Percentiles rank a stretch among this genome's conserved stretches.
Conservation (phyloP, 2,329 filamentous ascomycete genomes). For the Phaeosphaeriaceae sp. region DNA sequence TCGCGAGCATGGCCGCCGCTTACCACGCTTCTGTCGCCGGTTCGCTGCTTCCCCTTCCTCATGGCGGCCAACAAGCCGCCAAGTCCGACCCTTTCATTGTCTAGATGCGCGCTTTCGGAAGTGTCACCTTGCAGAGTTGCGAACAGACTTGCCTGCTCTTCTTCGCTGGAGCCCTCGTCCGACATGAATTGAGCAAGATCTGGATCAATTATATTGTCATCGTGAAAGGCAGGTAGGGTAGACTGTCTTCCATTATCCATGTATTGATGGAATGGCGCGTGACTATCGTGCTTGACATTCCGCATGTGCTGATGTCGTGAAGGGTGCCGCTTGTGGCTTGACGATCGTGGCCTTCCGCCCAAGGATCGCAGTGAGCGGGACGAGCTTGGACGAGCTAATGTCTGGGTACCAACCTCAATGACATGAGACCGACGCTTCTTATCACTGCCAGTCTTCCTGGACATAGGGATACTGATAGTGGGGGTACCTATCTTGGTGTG, state of each 20-base stretch:
- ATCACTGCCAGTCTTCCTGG: slow-evolving; percentile 72
- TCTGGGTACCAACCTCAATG: slow-evolving; percentile 81
- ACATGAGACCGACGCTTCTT: slow-evolving; percentile 85
- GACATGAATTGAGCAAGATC: slow-evolving; percentile 96
- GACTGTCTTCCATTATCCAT: slow-evolving; percentile 71
- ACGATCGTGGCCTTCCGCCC: slow-evolving; percentile 71
- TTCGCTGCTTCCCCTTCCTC: slow-evolving; percentile 75
- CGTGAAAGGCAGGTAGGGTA: slow-evolving; percentile 89
- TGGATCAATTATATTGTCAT: slow-evolving; percentile 97
- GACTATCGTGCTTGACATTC: slow-evolving; percentile 79
- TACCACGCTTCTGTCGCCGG: slow-evolving; percentile 74
- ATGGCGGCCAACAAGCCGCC: slow-evolving; percentile 74
- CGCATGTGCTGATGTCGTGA: slow-evolving; percentile 86
- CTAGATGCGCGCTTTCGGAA: slow-evolving; percentile 65
- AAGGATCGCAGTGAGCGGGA: slow-evolving; percentile 86
- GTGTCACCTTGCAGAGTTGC: slow-evolving; percentile 72
- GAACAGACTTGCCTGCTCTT: slow-evolving; percentile 89
- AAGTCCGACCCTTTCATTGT: slow-evolving; percentile 77
- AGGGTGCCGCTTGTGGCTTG: slow-evolving; percentile 84
- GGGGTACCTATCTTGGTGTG: slow-evolving; percentile 59
- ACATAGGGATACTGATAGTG: slow-evolving; percentile 71
- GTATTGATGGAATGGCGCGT: slow-evolving; percentile 85
- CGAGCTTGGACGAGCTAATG: slow-evolving; percentile 86
- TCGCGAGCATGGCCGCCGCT: slow-evolving; percentile 71
- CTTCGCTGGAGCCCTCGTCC: slow-evolving; percentile 89